A percentile compares a stretch with the other conserved stretches of the same genome.
Conservation (phyloP, 2,329 filamentous ascomycete species). For the Cadophora sp. region DNA sequence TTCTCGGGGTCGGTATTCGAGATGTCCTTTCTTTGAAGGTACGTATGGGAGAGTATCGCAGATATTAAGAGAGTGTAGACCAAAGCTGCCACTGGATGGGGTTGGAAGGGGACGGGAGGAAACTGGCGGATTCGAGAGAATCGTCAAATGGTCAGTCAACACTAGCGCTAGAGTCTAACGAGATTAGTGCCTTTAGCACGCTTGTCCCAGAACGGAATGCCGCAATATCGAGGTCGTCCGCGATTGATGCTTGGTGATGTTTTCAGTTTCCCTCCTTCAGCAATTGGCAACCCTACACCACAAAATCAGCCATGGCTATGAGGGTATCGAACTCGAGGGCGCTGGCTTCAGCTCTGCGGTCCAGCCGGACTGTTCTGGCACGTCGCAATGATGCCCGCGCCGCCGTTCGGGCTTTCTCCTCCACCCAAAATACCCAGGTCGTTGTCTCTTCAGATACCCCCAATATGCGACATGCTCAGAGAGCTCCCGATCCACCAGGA, state of each 20-base stretch:
- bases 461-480: constrained; percentile 72
- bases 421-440: constrained; percentile 47
- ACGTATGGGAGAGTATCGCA: constrained; percentile 6
- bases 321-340: constrained; percentile 63
- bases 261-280: constrained; percentile 19
- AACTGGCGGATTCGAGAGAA: neutral
- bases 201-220: neutral
- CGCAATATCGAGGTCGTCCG: neutral
- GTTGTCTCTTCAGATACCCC: constrained; percentile 61
- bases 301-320: constrained; percentile 61
- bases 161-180: neutral
- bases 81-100: constrained; percentile 7
- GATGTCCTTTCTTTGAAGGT: constrained; percentile 7
- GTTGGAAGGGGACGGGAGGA: neutral
- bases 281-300: constrained; percentile 46
- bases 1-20: neutral
- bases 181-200: neutral
- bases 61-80: neutral
- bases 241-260: neutral
- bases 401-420: constrained; percentile 46
- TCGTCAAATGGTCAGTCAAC: neutral
- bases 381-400: constrained; percentile 35
- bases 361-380: constrained; percentile 50
- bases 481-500: constrained; percentile 52
- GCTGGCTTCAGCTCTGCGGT: constrained; percentile 61